Base-by-base conservation (phyloP, 129 eudicot genomes). In the Lonicera japonica region DNA sequence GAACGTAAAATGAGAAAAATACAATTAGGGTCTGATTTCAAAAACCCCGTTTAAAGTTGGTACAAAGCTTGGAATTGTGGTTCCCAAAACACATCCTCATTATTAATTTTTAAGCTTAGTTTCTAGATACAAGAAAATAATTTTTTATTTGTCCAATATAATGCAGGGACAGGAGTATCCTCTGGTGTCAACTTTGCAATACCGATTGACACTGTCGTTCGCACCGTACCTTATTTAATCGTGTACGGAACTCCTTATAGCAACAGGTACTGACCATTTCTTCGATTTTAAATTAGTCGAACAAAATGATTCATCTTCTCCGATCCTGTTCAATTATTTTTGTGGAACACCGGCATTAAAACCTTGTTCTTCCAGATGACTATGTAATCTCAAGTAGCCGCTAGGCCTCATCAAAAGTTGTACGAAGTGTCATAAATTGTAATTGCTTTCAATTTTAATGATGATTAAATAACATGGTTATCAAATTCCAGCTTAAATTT, bases 141-240 rank as follows among this genome's bases (percentile, higher is more conserved):
- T 1, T 29, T 29, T 29, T 29, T 50, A 16, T 14, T 5, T 17
- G 9, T 11, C 15, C 55, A 40, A 36, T 15, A 17, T 64, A 25
- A 50, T 87, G 77, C 83, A 91, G 96, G 96, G 60, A 75, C 77
- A 25, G 98, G 98, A 29, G 62, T 72, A 52, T 91, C 98, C 10
- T 91, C 96, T 43, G 96, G 98, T 39, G 98, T 91, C 47, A 91
- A 87, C 75, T 91, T 91, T 73, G 96, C 98, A 24, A 84, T 91
- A 73, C 98, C 98, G 9, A 87, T 91, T 1, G 96, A 91, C 69
- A 78, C 90, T 20, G 95, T 86, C 40, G 75, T 87, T 19, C 73
- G 80, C 25, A 83, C 78, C 9, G 70, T 91, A 69, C 98, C 98
- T 58, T 68, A 63, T 74, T 74, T 91, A 48, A 87, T 91, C 15